A percentile compares a stretch with the other conserved stretches of the same genome.
Evolutionary conservation across 192 early-diverging fungal species (phyloP).

Genomic region (Diversispora epigaea): DNA sequence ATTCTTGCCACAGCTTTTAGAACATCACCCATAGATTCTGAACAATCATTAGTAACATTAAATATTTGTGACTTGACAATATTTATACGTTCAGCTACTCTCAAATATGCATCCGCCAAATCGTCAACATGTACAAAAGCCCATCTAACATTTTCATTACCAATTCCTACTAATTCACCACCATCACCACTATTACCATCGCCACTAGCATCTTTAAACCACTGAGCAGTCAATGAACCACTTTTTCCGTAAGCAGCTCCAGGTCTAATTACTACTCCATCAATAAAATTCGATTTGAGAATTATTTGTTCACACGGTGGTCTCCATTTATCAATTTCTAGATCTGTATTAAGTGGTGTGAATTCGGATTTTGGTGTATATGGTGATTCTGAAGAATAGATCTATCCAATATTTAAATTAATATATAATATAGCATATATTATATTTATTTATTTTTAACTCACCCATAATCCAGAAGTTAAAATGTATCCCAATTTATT

Average conservation of each 20-base stretch:
- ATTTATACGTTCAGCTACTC: conserved; percentile 32
- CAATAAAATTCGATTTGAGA: conserved; percentile 7
- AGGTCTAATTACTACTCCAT: conserved; percentile 33
- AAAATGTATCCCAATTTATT: conserved; percentile 37
- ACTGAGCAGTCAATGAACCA: conserved; percentile 28
- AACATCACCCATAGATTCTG: conserved; percentile 35
- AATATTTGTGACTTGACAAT: conserved; percentile 35
- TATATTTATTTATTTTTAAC: background rate
- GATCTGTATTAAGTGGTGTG: background rate
- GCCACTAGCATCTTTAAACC: conserved; percentile 14
- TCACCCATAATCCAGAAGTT: conserved; percentile 41
- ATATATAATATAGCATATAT: background rate
- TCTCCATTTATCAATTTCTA: conserved; percentile 37
- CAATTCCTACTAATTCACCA: conserved; percentile 21
- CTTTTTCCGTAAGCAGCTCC: conserved; percentile 25
- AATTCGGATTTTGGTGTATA: background rate
- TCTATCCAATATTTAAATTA: background rate
- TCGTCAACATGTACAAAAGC: conserved; percentile 41
- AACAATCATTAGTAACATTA: conserved; percentile 33
- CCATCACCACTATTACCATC: background rate
- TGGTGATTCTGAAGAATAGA: background rate
- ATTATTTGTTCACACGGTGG: conserved; percentile 36
- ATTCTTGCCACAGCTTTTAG: conserved; percentile 34
- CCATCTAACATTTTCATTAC: conserved; percentile 17
- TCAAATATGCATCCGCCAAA: conserved; percentile 36